Evolutionary conservation across 108 stramenopile genomes (phyloP).

Genomic region (Chaetoceros tenuissimus): DNA sequence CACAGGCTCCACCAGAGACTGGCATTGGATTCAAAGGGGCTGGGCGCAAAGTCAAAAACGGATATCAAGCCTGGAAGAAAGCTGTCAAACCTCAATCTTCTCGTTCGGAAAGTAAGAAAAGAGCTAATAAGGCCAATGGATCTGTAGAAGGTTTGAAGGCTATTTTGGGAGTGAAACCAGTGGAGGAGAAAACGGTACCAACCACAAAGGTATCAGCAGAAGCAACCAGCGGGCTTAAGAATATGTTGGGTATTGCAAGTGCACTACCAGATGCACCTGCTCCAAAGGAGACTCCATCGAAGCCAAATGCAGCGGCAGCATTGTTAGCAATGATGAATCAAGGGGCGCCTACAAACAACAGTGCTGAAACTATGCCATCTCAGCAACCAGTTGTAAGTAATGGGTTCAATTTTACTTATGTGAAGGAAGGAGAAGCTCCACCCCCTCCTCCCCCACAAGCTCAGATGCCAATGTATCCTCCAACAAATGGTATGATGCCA

Average conservation of each 20-base stretch:
- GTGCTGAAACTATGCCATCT: slow-evolving; percentile 2
- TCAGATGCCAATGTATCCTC: too few relatives aligned
- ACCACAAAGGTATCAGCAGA: not conserved
- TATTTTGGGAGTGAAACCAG: slow-evolving; percentile 12
- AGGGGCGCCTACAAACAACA: slow-evolving; percentile 12
- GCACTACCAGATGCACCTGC: slow-evolving; percentile 4
- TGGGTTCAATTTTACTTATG: slow-evolving; percentile 85
- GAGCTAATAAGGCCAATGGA: too few relatives aligned
- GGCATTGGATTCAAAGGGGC: slow-evolving; percentile 49
- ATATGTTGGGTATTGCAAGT: slow-evolving; percentile 11
- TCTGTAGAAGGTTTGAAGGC: slow-evolving; percentile 36
- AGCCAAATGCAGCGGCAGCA: slow-evolving; percentile 50
- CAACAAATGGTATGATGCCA: too few relatives aligned
- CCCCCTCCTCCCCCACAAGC: too few relatives aligned
- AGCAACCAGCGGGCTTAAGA: slow-evolving; percentile 10
- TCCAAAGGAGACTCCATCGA: slow-evolving; percentile 8
- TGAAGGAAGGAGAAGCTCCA: slow-evolving; percentile 62
- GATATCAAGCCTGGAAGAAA: slow-evolving; percentile 46
- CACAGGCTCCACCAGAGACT: slow-evolving; percentile 53
- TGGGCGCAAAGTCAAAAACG: slow-evolving; percentile 36
- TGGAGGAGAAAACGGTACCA: not conserved
- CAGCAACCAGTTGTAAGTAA: slow-evolving; percentile 21
- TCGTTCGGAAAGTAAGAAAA: slow-evolving; percentile 2
- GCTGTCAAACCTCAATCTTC: slow-evolving; percentile 20
- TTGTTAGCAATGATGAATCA: slow-evolving; percentile 47